These are phyloP conservation scores for Colletotrichum scovillei DNA, from an alignment of 2,329 filamentous ascomycete genomes.

Conservation along the genomic window DNA sequence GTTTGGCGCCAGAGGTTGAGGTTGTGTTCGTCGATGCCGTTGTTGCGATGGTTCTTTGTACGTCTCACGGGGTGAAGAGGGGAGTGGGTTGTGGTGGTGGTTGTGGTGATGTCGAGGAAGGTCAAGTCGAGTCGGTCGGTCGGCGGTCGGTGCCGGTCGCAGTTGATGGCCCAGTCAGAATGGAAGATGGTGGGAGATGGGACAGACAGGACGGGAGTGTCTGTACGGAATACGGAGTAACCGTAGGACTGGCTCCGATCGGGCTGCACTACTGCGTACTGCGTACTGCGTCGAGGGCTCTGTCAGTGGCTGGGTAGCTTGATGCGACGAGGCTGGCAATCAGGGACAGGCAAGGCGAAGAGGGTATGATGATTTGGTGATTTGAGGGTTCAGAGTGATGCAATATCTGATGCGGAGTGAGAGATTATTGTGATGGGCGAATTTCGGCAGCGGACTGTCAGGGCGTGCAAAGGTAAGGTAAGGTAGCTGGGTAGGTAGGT, in stretches of 20 bases:
- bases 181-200: slow-evolving; percentile 2
- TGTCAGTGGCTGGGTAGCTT: background rate
- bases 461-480: slow-evolving; percentile 14
- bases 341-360: slow-evolving; percentile 5
- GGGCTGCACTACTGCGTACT: slow-evolving; percentile 25
- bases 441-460: slow-evolving; percentile 27
- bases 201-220: background rate
- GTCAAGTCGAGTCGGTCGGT: slow-evolving; percentile 9
- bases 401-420: slow-evolving; percentile 16
- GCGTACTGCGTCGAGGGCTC: background rate
- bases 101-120: slow-evolving; percentile 1
- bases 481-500: too few species aligned
- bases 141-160: slow-evolving; percentile 14
- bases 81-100: background rate
- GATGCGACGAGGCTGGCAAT: slow-evolving; percentile 5
- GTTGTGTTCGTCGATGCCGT: background rate
- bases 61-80: background rate
- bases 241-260: slow-evolving; percentile 29
- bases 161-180: background rate
- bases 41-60: background rate
- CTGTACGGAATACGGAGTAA: background rate
- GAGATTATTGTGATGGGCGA: slow-evolving; percentile 27
- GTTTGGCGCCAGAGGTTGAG: background rate
- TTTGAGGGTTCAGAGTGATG: background rate
- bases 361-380: background rate